These are phyloP conservation scores for Nannochloris sp. DNA, from an alignment of 139 green algal species.

Conservation along the genomic window DNA sequence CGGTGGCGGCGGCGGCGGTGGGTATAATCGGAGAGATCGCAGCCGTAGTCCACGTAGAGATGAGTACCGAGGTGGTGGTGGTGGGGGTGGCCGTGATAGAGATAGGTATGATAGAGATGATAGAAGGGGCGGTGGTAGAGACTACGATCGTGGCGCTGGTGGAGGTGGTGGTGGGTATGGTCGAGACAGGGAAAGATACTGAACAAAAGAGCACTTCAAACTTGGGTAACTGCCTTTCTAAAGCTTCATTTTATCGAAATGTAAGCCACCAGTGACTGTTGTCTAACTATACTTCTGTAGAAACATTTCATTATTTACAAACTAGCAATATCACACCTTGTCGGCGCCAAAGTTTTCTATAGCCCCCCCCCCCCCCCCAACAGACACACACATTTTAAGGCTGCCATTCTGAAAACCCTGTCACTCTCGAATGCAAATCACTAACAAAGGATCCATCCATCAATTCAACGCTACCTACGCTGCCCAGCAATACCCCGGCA, in stretches of 20 bases:
- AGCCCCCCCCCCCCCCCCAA: no score
- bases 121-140: background rate
- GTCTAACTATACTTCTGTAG: no score
- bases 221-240: no score
- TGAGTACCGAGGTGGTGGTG: background rate
- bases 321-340: no score
- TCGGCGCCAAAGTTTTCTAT: no score
- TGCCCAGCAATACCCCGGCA: constrained; percentile 34
- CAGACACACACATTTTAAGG: constrained; percentile 7
- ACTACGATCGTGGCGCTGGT: background rate
- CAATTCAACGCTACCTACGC: constrained; percentile 36
- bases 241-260: no score
- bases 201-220: no score
- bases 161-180: background rate
- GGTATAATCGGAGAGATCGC: background rate
- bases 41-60: background rate
- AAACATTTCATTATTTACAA: no score
- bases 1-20: background rate
- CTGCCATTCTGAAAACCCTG: constrained; percentile 31
- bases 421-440: constrained; percentile 29
- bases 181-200: background rate
- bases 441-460: constrained; percentile 43
- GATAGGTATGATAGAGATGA: background rate
- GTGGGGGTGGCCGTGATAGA: background rate
- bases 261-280: no score